These are phyloP conservation scores for rapeseed (Brassica napus) DNA, from an alignment of 345 rosid species.

Conservation along the genomic window Da-Ae NC_063447.1:3350501-3351000, in stretches of 20 bases:
- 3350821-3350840: not conserved
- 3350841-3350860: not conserved
- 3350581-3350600: not conserved
- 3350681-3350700: not conserved
- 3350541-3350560: constrained; percentile 2
- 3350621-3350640: not conserved
- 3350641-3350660: not conserved
- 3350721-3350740: not conserved
- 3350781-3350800: not conserved
- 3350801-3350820: not conserved
- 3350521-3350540: not conserved
- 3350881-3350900: not conserved
- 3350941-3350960: not conserved
- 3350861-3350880: not conserved
- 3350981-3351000: not conserved
- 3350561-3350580: constrained; percentile 22
- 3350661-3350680: not conserved
- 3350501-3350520: not conserved
- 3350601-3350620: not conserved
- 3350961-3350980: not conserved
- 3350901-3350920: not conserved
- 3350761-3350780: not conserved
- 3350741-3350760: not conserved
- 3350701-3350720: not conserved
- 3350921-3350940: not conserved